phyloP scores from a whole-genome alignment of 257 asterid genomes.

The Solanum chmielewskii region DNA sequence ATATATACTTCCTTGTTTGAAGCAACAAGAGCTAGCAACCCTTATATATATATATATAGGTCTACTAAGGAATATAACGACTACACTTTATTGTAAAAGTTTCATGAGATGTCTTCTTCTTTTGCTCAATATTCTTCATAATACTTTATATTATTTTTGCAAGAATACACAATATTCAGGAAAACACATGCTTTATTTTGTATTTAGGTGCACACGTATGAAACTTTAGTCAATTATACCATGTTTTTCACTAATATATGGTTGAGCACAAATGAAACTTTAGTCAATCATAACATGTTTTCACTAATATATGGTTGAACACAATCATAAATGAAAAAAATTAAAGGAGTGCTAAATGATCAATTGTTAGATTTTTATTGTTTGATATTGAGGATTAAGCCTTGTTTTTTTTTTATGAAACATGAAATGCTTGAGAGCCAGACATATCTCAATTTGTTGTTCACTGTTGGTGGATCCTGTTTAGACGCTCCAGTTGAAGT shows the following conservation, averaged over 20 bases:
- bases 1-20: neutral
- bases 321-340: neutral
- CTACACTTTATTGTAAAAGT: neutral
- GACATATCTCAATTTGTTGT: no score
- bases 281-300: neutral
- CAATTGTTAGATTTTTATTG: no score
- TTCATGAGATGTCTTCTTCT: neutral
- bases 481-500: no score
- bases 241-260: neutral
- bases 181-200: neutral
- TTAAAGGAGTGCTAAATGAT: neutral
- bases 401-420: neutral
- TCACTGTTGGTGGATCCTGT: no score
- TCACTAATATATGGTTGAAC: neutral
- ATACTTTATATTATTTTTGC: neutral
- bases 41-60: conserved; percentile 14
- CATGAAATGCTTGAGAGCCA: neutral
- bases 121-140: neutral
- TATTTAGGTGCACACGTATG: neutral
- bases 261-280: no score
- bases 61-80: neutral
- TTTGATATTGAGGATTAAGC: neutral
- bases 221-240: neutral
- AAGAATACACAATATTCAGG: neutral
- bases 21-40: neutral